Percentiles rank a stretch among this genome's conserved stretches.
Evolutionary conservation across 1,284 basidiomycete species (phyloP).

Genomic region (Austroboletus olivaceoglutinosus): DNA sequence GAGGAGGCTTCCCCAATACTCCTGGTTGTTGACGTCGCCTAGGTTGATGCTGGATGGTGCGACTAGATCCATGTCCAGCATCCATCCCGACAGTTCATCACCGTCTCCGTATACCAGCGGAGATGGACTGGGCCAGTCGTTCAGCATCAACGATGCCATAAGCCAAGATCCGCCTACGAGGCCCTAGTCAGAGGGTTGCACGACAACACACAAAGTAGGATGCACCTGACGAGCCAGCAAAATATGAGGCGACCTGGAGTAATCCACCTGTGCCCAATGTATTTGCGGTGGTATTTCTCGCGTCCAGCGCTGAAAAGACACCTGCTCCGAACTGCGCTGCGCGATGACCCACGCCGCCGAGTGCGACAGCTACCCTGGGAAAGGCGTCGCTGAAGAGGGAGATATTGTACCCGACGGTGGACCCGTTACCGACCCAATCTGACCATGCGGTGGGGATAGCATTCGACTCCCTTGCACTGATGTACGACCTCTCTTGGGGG

Average conservation of each 20-base stretch:
- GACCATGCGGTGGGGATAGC: conserved; percentile 52
- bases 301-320: conserved; percentile 57
- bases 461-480: conserved; percentile 40
- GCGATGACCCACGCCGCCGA: conserved; percentile 60
- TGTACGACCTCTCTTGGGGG: conserved; percentile 47
- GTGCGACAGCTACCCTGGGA: conserved; percentile 55
- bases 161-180: conserved; percentile 63
- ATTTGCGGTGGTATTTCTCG: conserved; percentile 54
- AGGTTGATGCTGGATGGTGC: conserved; percentile 50
- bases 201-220: background rate
- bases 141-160: conserved; percentile 54
- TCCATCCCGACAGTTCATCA: conserved; percentile 50
- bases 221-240: conserved; percentile 60
- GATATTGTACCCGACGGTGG: conserved; percentile 51
- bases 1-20: conserved; percentile 58
- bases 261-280: conserved; percentile 61
- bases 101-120: conserved; percentile 58
- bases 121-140: conserved; percentile 53
- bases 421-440: conserved; percentile 56
- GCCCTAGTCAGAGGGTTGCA: background rate
- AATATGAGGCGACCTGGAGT: conserved; percentile 61
- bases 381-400: conserved; percentile 39
- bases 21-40: conserved; percentile 49
- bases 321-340: conserved; percentile 61
- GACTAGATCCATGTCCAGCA: conserved; percentile 54